Evolutionary conservation across 2,329 filamentous ascomycete genomes (phyloP), one percentile per base, ranked within the genome.

Genomic region (Epichloe bromicola): DNA sequence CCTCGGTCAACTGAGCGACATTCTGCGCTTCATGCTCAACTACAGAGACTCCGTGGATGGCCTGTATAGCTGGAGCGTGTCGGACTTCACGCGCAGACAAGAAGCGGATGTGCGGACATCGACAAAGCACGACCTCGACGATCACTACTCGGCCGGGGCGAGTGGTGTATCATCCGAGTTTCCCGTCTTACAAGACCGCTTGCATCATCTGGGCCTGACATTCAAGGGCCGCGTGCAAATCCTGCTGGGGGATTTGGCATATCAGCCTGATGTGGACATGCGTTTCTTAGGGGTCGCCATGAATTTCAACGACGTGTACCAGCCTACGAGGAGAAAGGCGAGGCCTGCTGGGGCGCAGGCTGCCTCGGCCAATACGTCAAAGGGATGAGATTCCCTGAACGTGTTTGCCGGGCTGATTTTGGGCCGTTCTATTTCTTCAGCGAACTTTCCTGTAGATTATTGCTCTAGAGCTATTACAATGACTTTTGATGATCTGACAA

Each of bases 231-330:
- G 86, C 30, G 77, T 97, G 46, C 88, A 88, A 64, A 74, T 90
- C 40, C 70, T 98, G 50, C 73, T 98, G 3, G 89, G 89, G 14
- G 94, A 98, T 65, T 67, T 98, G 56, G 86, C 88, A 8, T 91
- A 94, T 68, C 91, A 97, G 68, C 85, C 89, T 1, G 93, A 98
- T 65, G 83, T 90, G 48, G 93, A 98, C 66, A 88, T 98, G 82
- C 78, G 91, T 50, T 97, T 97, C 73, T 70, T 98, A 57, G 93
- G 88, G 39, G 89, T 97, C 45, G 87, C 93, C 40, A 97, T 98
- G 88, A 98, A 97, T 69, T 98, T 97, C 69, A 98, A 98, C 68
- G 91, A 97, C 65, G 86, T 95, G 26, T 97, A 97, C 67, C 80
- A 87, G 67, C 86, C 88, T 14, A 79, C 83, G 43, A 75, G 82